Evolutionary conservation across 768 basidiomycete species (phyloP).

Genomic region (Pluteus cervinus): DNA sequence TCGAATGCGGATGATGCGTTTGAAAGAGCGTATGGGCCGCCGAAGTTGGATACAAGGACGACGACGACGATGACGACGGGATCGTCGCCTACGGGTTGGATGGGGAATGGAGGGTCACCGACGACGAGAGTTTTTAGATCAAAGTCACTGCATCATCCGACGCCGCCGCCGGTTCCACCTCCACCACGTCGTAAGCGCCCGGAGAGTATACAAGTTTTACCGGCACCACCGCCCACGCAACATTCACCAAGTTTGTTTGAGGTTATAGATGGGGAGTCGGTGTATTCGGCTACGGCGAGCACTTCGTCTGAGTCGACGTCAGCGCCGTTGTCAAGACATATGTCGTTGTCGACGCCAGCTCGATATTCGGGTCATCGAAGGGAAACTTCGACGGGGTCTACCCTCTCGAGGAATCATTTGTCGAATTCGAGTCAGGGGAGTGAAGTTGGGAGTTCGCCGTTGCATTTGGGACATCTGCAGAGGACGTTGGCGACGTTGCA

Average conservation of each 20-base stretch:
- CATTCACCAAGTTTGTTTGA: not conserved
- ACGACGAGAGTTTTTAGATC: constrained; percentile 39
- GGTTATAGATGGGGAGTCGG: constrained; percentile 1
- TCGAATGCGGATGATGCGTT: too few species aligned
- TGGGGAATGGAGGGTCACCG: constrained; percentile 5
- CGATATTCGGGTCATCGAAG: too few species aligned
- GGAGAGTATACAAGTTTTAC: constrained; percentile 54
- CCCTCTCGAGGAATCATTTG: too few species aligned
- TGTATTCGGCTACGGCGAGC: constrained; percentile 4
- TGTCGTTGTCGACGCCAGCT: constrained; percentile 2
- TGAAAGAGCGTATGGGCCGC: too few species aligned
- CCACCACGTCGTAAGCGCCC: constrained; percentile 49
- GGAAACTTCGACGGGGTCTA: too few species aligned
- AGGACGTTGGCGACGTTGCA: constrained; percentile 35
- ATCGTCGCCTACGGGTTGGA: constrained; percentile 8
- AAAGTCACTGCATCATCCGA: constrained; percentile 47
- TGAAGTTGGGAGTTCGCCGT: too few species aligned
- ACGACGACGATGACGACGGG: constrained; percentile 9
- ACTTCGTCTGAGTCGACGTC: not conserved
- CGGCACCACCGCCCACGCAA: constrained; percentile 4
- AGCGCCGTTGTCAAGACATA: constrained; percentile 3
- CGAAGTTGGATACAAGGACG: constrained; percentile 12
- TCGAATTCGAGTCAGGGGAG: too few species aligned
- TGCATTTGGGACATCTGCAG: constrained; percentile 37
- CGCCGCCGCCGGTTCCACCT: constrained; percentile 28